Conservation (phyloP, 768 basidiomycete species). For the Kwoniella sp. region DNA sequence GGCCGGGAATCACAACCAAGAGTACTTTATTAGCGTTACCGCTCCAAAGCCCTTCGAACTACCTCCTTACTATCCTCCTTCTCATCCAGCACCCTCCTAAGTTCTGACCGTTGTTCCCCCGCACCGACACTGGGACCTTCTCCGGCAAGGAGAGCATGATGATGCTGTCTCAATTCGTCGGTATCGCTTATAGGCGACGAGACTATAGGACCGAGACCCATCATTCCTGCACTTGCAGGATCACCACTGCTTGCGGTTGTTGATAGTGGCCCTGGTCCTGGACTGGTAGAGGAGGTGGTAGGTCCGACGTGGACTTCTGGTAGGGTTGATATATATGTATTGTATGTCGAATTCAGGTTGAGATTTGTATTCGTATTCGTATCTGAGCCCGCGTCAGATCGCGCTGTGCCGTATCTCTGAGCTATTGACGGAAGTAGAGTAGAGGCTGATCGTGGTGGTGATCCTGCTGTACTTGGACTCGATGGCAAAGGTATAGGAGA, state of each 20-base stretch:
- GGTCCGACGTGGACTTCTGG: neutral
- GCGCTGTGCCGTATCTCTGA: neutral
- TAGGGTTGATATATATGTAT: neutral
- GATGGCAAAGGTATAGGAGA: neutral
- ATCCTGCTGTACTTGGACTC: neutral
- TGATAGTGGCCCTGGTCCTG: neutral
- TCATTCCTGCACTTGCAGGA: neutral
- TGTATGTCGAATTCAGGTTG: neutral
- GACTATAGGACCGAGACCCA: neutral
- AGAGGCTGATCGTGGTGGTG: neutral
- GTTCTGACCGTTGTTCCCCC: neutral
- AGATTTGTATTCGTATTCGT: neutral
- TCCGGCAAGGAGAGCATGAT: neutral
- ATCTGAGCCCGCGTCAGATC: neutral
- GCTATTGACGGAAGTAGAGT: neutral
- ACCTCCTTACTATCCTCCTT: conserved; percentile 19
- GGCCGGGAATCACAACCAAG: too few relatives aligned
- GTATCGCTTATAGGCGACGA: neutral
- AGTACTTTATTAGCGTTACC: too few relatives aligned
- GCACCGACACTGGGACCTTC: neutral
- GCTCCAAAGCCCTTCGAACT: conserved; percentile 8
- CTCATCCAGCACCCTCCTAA: conserved; percentile 15
- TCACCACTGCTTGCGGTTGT: neutral
- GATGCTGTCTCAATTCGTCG: neutral
- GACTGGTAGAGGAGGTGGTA: neutral